Conservation (phyloP, 495 filamentous ascomycete genomes). For the Aspergillus sclerotiicarbonarius region DNA sequence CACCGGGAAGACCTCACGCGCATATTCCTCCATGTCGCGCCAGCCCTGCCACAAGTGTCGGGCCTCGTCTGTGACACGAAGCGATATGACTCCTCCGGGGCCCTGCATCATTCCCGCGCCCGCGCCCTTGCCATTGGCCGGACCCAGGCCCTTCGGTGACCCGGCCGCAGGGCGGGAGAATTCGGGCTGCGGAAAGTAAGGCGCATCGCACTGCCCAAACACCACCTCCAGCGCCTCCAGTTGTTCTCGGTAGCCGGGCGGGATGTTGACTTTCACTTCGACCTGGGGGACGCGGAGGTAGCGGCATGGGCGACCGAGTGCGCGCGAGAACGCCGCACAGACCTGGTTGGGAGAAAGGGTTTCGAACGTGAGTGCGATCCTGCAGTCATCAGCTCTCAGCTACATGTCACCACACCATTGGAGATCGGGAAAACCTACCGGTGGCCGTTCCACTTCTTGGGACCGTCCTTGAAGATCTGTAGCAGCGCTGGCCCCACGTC, state of each 20-base stretch:
- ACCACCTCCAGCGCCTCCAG: constrained; percentile 67
- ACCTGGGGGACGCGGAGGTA: constrained; percentile 74
- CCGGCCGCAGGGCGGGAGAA: constrained; percentile 46
- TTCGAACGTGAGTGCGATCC: constrained; percentile 90
- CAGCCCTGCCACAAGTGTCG: constrained; percentile 86
- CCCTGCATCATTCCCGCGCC: constrained; percentile 56
- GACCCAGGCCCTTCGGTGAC: constrained; percentile 52
- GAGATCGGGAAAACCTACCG: constrained; percentile 49
- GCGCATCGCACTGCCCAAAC: constrained; percentile 59
- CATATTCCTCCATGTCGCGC: constrained; percentile 91
- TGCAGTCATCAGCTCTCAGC: constrained; percentile 29
- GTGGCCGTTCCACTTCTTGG: constrained; percentile 78
- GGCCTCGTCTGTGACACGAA: constrained; percentile 66
- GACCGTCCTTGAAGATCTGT: constrained; percentile 93
- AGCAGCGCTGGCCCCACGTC: constrained; percentile 92
- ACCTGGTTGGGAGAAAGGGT: constrained; percentile 80
- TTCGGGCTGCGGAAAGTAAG: constrained; percentile 60
- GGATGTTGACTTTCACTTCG: constrained; percentile 81
- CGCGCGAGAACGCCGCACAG: constrained; percentile 73
- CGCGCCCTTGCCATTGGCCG: constrained; percentile 62
- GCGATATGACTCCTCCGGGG: constrained; percentile 50
- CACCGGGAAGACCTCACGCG: constrained; percentile 87
- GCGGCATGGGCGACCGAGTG: constrained; percentile 70
- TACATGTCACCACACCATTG: background rate
- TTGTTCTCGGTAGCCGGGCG: constrained; percentile 85